These are phyloP conservation scores for Dovyalis caffra DNA, from an alignment of 345 rosid genomes.

Conservation along the genomic window DNA sequence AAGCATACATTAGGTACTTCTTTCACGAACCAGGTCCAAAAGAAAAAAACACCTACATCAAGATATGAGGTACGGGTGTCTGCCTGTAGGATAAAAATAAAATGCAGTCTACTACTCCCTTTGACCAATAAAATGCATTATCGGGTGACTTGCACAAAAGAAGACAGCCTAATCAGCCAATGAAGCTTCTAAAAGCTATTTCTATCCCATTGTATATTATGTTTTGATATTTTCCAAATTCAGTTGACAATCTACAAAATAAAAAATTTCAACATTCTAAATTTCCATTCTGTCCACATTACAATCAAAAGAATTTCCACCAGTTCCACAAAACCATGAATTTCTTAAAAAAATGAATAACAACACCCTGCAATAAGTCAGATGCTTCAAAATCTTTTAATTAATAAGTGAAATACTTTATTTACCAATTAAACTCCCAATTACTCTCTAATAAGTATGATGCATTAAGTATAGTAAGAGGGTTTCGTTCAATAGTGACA, in stretches of 20 bases:
- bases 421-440: neutral
- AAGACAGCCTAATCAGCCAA: neutral
- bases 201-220: neutral
- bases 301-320: too few relatives aligned
- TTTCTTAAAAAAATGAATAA: neutral
- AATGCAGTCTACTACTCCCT: neutral
- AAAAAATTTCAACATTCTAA: too few relatives aligned
- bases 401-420: neutral
- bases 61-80: neutral
- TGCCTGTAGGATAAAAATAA: neutral
- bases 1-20: neutral
- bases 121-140: neutral
- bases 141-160: neutral
- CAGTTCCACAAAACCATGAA: neutral
- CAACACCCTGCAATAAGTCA: neutral
- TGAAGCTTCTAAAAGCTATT: neutral
- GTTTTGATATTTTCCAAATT: neutral
- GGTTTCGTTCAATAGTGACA: neutral
- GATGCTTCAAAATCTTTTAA: neutral
- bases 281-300: too few relatives aligned
- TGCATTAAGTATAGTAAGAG: neutral
- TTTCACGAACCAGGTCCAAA: neutral
- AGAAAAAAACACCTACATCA: neutral
- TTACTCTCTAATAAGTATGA: neutral
- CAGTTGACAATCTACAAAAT: too few relatives aligned